Conservation (phyloP, 2,329 filamentous ascomycete species). For the Hymenoscyphus linearis region DNA sequence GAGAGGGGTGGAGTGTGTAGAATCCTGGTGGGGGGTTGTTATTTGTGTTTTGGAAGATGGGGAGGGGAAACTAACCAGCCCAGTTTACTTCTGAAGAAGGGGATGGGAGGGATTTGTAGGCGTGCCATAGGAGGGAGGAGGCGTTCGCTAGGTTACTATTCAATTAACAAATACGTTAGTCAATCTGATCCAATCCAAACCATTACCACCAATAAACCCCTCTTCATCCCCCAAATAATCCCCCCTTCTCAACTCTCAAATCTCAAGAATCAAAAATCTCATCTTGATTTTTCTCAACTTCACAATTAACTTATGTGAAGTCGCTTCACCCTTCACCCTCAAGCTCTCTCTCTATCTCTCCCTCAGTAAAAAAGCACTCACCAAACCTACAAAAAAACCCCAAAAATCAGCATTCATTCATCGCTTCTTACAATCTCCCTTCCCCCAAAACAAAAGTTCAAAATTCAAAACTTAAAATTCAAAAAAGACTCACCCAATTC, state of each 20-base stretch:
- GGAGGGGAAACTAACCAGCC: constrained; percentile 47
- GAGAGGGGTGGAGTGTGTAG: constrained; percentile 57
- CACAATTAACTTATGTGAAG: no score
- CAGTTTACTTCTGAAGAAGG: constrained; percentile 70
- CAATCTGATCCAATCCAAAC: background rate
- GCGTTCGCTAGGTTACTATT: constrained; percentile 70
- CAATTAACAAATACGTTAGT: constrained; percentile 31
- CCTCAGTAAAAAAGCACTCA: constrained; percentile 24
- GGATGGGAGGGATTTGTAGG: constrained; percentile 63
- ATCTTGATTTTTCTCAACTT: no score
- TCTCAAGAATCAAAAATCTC: no score
- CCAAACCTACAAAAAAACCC: constrained; percentile 37
- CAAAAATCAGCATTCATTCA: constrained; percentile 7
- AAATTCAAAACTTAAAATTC: background rate
- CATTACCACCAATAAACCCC: no score
- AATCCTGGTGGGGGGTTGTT: constrained; percentile 50
- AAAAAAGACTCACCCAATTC: constrained; percentile 64
- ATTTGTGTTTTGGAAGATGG: background rate
- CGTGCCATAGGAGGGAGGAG: constrained; percentile 73
- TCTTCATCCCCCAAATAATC: background rate
- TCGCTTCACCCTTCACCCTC: no score
- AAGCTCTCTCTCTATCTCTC: no score
- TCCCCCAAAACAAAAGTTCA: no score
- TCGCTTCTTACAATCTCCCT: no score
- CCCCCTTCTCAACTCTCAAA: background rate